Evolutionary conservation across 345 rosid genomes (phyloP).

Genomic region (Noccaea caerulescens): DNA sequence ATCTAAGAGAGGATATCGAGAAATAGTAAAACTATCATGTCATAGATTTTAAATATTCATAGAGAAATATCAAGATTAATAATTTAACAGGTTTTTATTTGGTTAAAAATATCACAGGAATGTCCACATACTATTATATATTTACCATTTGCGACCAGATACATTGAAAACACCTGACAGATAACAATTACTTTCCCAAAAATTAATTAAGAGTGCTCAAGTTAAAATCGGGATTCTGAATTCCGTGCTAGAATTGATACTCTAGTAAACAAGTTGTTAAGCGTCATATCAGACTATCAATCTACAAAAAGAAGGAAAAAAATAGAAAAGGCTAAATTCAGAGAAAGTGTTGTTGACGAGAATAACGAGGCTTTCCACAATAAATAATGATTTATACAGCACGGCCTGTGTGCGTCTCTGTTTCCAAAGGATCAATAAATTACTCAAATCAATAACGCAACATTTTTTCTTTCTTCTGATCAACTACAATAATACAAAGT

Average conservation of each 20-base stretch:
- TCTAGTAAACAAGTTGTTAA: background rate
- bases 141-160: background rate
- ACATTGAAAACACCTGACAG: conserved; percentile 6
- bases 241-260: background rate
- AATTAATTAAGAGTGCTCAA: conserved; percentile 2
- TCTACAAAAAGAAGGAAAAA: background rate
- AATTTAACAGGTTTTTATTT: background rate
- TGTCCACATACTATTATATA: background rate
- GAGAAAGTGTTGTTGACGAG: conserved; percentile 8
- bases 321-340: background rate
- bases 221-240: background rate
- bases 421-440: conserved; percentile 11
- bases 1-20: too few relatives aligned
- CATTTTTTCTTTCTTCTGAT: background rate
- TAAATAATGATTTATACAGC: background rate
- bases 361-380: conserved; percentile 1
- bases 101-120: too few relatives aligned
- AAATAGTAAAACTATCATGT: too few relatives aligned
- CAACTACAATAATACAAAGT: too few relatives aligned
- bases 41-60: background rate
- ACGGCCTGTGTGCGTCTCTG: conserved; percentile 22
- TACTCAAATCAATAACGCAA: background rate
- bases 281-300: background rate
- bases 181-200: background rate
- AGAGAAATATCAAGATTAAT: too few relatives aligned